Evolutionary conservation across 2,329 filamentous ascomycete genomes (phyloP), one percentile per base, ranked within the genome.

Genomic region (Trichoderma oligosporum): DNA sequence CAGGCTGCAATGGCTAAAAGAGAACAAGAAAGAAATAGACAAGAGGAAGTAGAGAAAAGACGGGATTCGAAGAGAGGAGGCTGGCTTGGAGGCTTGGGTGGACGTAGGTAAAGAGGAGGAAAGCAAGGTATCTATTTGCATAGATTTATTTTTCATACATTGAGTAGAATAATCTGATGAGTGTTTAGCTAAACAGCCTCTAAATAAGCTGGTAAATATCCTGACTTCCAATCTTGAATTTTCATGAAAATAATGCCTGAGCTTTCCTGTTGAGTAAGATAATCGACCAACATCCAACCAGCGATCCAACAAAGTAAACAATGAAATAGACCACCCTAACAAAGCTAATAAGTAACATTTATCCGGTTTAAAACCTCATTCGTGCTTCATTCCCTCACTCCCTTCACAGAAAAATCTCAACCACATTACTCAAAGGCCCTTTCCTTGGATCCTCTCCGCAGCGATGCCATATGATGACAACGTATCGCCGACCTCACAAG

Each of bases 401-500:
- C n/a, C n/a, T n/a, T n/a, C n/a, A n/a, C n/a, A n/a, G n/a, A 14
- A 27, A 22, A 18, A n/a, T 25, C 24, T 3, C 47, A 31, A 29
- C 9, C 4, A 8, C 2, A 1, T 12, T n/a, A n/a, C 5, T 67
- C 54, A 70, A n/a, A 70, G 62, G 1, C 67, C 70, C 14, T 61
- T 61, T 7, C 71, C 71, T 36, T 67, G 66, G 22, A 73, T 73
- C 0, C 71, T 63, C 53, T 68, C 61, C 1, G 63, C 66, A 4
- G 72, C 72, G 38, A 73, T 63, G 0, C 60, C 61, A n/a, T 71
- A 69, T 7, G 70, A 67, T 3, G 68, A 49, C 27, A 65, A 49
- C 0, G 65, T 67, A 16, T 72, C 70, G 1, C 70, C 71, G 35
- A 68, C 65, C 61, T 74, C 72, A 31, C 71, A 74, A 0, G 72